Conservation (phyloP, 164 flowering plant species). For the Macadamia integrifolia region DNA sequence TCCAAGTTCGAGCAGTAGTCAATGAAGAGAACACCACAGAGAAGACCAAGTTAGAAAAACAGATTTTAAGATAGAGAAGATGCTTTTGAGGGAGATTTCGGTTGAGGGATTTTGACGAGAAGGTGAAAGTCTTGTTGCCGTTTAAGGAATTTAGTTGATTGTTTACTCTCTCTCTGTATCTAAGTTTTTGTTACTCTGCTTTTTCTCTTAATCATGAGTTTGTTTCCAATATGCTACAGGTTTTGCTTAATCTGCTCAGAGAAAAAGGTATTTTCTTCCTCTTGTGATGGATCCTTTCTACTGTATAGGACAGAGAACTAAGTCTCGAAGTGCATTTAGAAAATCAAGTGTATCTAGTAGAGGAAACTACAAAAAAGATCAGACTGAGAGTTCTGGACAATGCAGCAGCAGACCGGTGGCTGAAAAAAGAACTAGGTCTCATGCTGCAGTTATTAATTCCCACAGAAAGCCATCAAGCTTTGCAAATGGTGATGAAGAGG, state of each 20-base stretch:
- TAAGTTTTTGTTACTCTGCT: too few species aligned
- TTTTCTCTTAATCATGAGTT: too few species aligned
- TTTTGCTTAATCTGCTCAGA: neutral
- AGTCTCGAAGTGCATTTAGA: neutral
- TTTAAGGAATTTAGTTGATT: too few species aligned
- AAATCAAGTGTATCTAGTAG: neutral
- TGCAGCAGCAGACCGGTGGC: neutral
- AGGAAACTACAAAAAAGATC: neutral
- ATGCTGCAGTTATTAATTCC: neutral
- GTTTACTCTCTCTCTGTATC: too few species aligned
- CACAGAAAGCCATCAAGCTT: neutral
- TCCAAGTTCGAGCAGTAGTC: too few species aligned
- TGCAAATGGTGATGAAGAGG: neutral
- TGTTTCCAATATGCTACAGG: neutral
- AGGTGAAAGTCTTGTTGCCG: too few species aligned
- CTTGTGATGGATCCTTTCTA: conserved; percentile 3
- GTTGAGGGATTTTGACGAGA: too few species aligned
- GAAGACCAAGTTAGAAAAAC: too few species aligned
- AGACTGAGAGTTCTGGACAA: neutral
- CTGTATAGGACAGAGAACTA: conserved; percentile 6
- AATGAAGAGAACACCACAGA: too few species aligned
- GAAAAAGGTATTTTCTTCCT: neutral
- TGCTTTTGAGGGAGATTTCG: too few species aligned
- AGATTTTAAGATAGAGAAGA: too few species aligned
- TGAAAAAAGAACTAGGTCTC: too few species aligned